Base-by-base conservation (phyloP, 768 basidiomycete species). In the Russula emetica region DNA sequence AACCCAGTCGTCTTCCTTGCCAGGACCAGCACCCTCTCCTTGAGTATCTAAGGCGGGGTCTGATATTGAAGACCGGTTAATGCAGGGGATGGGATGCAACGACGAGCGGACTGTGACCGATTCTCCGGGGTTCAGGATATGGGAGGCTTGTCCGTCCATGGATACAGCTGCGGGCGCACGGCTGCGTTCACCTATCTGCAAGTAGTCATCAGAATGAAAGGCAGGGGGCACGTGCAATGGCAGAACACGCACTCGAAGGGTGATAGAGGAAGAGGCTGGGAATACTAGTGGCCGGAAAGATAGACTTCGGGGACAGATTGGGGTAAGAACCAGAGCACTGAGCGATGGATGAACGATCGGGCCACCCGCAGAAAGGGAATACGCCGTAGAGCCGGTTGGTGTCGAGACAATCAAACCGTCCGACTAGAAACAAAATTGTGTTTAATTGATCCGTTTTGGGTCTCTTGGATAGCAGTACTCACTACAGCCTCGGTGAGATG, bases 401-500 rank as follows among this genome's bases (percentile, higher is more conserved):
- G 95, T 98, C 8, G 94, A 94, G 59, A 98, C 85, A 61, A 97
- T 94, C 63, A 97, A 78, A 42, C 95, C 94, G 70, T 97, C 94
- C 40, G 93, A 92, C 94, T 95, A 71, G 32, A 28, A 62, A 63
- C 30, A 62, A 64, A 47, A 61, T 54, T 63, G 61, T 42, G 60
- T 58, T 36, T 52, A 58, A 66, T 60, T 60, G 55, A 45, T 32
- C 60, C 52, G 60, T 57, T 54, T 47, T 51, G n/a, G 64, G 50
- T 7, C 63, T 32, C 63, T 30, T 30, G 36, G 10, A 47, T 47
- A 9, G 59, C 44, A 55, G 58, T 42, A 84, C 92, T 60, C 76
- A 94, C 94, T 63, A 97, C 92, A 51, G 93, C 92, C 76, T 97
- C 95, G 2, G 95, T 98, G 28, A 98, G 80, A 76, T 95, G 94